A percentile compares a stretch with the other conserved stretches of the same genome.
Conservation (phyloP, 2,329 filamentous ascomycete genomes). For the Diaporthe citrichinensis region DNA sequence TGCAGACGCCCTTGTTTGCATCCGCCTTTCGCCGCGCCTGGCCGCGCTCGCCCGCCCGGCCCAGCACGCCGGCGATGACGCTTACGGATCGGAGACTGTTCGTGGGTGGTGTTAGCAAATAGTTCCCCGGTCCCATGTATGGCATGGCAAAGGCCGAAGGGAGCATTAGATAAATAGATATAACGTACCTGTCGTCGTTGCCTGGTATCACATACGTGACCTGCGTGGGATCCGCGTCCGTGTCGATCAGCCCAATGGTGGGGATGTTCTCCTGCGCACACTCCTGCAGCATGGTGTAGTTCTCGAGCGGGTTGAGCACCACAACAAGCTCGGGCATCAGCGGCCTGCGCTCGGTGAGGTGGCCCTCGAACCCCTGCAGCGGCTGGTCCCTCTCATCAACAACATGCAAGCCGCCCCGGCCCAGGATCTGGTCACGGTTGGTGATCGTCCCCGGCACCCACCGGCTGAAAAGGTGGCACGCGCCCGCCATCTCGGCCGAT, state of each 20-base stretch:
- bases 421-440: slow-evolving; percentile 92
- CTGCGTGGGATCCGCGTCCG: slow-evolving; percentile 90
- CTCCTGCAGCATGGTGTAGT: slow-evolving; percentile 90
- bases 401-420: slow-evolving; percentile 77
- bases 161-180: neutral
- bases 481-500: slow-evolving; percentile 82
- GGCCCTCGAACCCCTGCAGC: slow-evolving; percentile 73
- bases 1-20: slow-evolving; percentile 73
- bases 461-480: slow-evolving; percentile 90
- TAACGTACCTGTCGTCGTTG: slow-evolving; percentile 92
- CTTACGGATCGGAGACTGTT: slow-evolving; percentile 82
- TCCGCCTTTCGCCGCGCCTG: slow-evolving; percentile 75
- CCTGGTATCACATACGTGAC: slow-evolving; percentile 97
- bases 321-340: slow-evolving; percentile 92
- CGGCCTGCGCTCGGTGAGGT: slow-evolving; percentile 73
- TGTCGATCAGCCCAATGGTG: slow-evolving; percentile 95
- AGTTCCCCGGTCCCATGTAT: too few relatives aligned
- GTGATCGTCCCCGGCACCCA: slow-evolving; percentile 95
- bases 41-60: slow-evolving; percentile 85
- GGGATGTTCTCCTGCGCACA: slow-evolving; percentile 90
- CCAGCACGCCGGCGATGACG: slow-evolving; percentile 87
- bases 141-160: too few relatives aligned
- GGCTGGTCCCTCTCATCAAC: slow-evolving; percentile 80
- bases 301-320: slow-evolving; percentile 93
- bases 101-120: slow-evolving; percentile 45